These are phyloP conservation scores for Neoconidiobolus thromboides DNA, from an alignment of 371 early-diverging fungal genomes.

Conservation along the genomic window DNA sequence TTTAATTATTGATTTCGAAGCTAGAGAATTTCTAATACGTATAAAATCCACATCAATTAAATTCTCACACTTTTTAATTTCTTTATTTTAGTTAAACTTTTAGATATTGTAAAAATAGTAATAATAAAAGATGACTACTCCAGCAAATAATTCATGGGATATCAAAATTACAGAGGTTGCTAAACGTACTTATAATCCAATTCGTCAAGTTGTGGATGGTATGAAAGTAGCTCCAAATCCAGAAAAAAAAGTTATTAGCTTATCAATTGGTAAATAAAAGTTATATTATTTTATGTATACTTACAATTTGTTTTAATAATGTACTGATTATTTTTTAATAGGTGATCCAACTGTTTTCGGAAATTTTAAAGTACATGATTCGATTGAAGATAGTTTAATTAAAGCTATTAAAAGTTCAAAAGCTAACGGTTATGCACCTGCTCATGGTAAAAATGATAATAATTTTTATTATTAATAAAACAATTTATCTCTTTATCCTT, in stretches of 20 bases:
- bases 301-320: neutral
- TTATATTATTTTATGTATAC: neutral
- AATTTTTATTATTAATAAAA: conserved; percentile 3
- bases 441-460: conserved; percentile 37
- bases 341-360: conserved; percentile 85
- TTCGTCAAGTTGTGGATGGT: conserved; percentile 65
- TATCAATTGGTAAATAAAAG: conserved; percentile 42
- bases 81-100: too few species aligned
- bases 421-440: conserved; percentile 58
- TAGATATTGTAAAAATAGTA: too few species aligned
- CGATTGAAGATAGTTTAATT: conserved; percentile 43
- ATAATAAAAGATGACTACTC: too few species aligned
- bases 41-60: too few species aligned
- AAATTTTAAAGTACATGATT: conserved; percentile 61
- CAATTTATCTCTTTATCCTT: neutral
- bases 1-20: too few species aligned
- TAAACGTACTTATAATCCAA: conserved; percentile 70
- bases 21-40: too few species aligned
- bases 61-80: too few species aligned
- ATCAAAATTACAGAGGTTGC: conserved; percentile 13
- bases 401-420: conserved; percentile 22
- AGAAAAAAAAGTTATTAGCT: conserved; percentile 48
- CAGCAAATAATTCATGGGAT: neutral
- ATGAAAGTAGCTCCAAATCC: conserved; percentile 47
- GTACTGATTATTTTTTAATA: conserved; percentile 2